Percentiles rank a stretch among this genome's conserved stretches.
These are phyloP conservation scores for Pseudogymnoascus sp. DNA, from an alignment of 2,329 filamentous ascomycete genomes.

Conservation along the genomic window DNA sequence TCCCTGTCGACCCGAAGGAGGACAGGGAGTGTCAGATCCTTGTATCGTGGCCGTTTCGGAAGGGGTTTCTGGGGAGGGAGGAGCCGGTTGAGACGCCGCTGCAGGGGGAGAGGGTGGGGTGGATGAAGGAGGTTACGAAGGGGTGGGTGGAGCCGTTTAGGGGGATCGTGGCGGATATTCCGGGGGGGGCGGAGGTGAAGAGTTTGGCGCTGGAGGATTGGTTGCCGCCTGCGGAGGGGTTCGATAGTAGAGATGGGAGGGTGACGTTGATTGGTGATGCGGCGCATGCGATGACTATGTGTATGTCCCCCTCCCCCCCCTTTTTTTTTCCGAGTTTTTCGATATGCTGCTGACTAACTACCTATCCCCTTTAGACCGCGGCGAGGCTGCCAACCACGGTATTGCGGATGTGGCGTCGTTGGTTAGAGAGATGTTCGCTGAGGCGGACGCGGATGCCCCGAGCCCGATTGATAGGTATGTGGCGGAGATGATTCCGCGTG, in stretches of 20 bases:
- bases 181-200: constrained; percentile 38
- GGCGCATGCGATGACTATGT: constrained; percentile 55
- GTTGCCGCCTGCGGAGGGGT: constrained; percentile 35
- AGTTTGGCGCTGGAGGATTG: constrained; percentile 45
- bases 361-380: constrained; percentile 39
- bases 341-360: constrained; percentile 5
- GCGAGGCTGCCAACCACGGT: constrained; percentile 53
- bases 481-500: constrained; percentile 29
- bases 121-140: constrained; percentile 40
- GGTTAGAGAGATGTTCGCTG: constrained; percentile 27
- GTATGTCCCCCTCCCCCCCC: constrained; percentile 33
- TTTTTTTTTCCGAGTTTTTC: neutral
- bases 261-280: constrained; percentile 49
- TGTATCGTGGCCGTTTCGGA: constrained; percentile 44
- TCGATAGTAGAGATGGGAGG: constrained; percentile 33
- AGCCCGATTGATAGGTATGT: constrained; percentile 28
- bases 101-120: constrained; percentile 35
- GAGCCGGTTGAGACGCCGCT: constrained; percentile 37
- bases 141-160: constrained; percentile 47
- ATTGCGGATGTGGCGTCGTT: constrained; percentile 47
- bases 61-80: constrained; percentile 30
- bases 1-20: constrained; percentile 35
- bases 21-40: constrained; percentile 45
- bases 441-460: constrained; percentile 17
- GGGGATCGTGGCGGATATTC: constrained; percentile 37